Conservation (phyloP, 2,329 filamentous ascomycete species). For the Dactylellina sp. region DNA sequence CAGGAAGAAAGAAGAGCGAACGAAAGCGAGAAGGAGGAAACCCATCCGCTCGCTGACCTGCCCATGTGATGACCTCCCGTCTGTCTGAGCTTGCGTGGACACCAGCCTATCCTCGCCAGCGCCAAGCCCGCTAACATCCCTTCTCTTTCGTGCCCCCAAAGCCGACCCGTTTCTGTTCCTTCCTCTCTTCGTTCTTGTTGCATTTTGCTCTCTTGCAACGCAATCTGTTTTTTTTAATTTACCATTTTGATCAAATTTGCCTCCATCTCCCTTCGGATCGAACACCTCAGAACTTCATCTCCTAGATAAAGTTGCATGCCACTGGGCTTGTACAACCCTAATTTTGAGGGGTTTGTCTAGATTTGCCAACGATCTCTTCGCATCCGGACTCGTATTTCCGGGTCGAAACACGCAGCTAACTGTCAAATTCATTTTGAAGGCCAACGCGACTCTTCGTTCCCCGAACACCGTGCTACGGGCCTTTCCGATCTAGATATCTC, state of each 20-base stretch:
- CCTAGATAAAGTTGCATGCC: constrained; percentile 6
- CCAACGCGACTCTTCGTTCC: not conserved
- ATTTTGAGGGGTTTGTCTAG: constrained; percentile 4
- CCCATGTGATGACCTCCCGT: constrained; percentile 25
- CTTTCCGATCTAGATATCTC: too few species aligned
- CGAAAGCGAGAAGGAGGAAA: not conserved
- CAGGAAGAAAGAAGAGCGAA: too few species aligned
- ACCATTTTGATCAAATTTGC: not conserved
- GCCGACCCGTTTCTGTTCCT: not conserved
- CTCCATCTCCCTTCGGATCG: not conserved
- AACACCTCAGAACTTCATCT: not conserved
- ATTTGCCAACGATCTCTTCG: constrained; percentile 16
- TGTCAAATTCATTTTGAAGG: not conserved
- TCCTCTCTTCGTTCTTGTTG: constrained; percentile 23
- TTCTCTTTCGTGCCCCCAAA: constrained; percentile 2
- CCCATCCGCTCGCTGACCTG: constrained; percentile 13
- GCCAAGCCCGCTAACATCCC: constrained; percentile 31
- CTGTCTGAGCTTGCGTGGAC: constrained; percentile 50
- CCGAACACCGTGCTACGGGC: not conserved
- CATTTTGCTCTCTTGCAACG: constrained; percentile 38
- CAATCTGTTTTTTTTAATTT: constrained; percentile 12
- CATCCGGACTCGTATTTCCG: not conserved
- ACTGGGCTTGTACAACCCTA: constrained; percentile 2
- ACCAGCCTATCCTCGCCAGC: constrained; percentile 31
- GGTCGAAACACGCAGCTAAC: constrained; percentile 21